Conservation (phyloP, 495 filamentous ascomycete species). For the Opeltia flavorubescens region DNA sequence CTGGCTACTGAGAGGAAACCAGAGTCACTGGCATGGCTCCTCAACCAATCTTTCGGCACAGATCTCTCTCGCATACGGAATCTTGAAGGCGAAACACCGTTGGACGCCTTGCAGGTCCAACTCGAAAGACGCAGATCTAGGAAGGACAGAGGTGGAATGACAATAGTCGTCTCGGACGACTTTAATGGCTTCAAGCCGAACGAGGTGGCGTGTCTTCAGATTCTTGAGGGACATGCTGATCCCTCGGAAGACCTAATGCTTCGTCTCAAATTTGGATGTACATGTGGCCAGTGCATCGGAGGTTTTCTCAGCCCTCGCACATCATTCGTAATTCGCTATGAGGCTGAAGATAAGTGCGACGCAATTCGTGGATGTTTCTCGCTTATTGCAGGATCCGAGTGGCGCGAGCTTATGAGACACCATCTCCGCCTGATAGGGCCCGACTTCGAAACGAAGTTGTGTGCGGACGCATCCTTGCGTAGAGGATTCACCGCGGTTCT, state of each 20-base stretch:
- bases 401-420: slow-evolving; percentile 8
- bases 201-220: slow-evolving; percentile 9
- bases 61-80: slow-evolving; percentile 8
- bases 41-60: slow-evolving; percentile 4
- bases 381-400: slow-evolving; percentile 7
- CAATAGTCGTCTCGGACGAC: slow-evolving; percentile 8
- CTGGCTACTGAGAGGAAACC: slow-evolving; percentile 16
- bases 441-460: slow-evolving; percentile 18
- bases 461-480: slow-evolving; percentile 14
- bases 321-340: slow-evolving; percentile 8
- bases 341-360: slow-evolving; percentile 1
- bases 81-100: slow-evolving; percentile 19
- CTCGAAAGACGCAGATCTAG: slow-evolving; percentile 15
- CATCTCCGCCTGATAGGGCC: slow-evolving; percentile 12
- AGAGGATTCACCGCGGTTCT: slow-evolving; percentile 12
- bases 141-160: too few relatives aligned
- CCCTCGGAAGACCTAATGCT: background rate
- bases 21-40: slow-evolving; percentile 16
- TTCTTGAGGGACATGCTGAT: slow-evolving; percentile 5
- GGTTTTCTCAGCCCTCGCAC: slow-evolving; percentile 21
- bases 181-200: slow-evolving; percentile 8
- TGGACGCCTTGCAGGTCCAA: slow-evolving; percentile 14
- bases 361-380: slow-evolving; percentile 6
- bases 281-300: slow-evolving; percentile 18
- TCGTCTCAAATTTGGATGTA: slow-evolving; percentile 12